phyloP scores from a whole-genome alignment of 2,329 filamentous ascomycete genomes.

The Fusarium mexicanum region DNA sequence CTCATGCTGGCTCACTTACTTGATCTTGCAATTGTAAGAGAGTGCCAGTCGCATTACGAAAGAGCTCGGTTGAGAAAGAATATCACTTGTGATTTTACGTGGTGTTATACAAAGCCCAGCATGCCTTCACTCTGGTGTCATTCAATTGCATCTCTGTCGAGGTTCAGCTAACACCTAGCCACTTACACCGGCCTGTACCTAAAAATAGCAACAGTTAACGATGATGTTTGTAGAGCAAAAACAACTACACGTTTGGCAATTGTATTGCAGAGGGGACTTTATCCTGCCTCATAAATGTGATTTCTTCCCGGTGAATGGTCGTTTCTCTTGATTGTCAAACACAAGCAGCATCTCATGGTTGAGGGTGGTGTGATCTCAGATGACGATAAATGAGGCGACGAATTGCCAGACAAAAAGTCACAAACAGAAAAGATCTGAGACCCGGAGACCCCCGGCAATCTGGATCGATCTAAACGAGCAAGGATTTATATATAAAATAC shows the following conservation, averaged over 20 bases:
- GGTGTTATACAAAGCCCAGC: neutral
- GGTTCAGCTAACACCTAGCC: neutral
- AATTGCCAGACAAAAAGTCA: neutral
- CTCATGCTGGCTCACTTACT: neutral
- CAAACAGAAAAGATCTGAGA: neutral
- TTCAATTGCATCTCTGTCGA: neutral
- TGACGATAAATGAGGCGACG: neutral
- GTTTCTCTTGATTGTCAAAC: neutral
- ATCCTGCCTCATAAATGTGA: no score
- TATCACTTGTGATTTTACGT: no score
- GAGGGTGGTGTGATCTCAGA: neutral
- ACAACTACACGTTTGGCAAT: neutral
- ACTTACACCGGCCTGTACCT: neutral
- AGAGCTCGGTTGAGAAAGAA: neutral
- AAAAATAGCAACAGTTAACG: neutral
- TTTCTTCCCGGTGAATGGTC: fast-evolving
- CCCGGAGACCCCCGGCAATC: neutral
- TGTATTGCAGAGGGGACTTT: fast-evolving
- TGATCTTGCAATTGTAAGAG: neutral
- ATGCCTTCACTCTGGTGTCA: neutral
- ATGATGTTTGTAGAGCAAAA: neutral
- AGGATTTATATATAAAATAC: neutral
- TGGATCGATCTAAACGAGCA: neutral
- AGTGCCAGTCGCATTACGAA: fast-evolving
- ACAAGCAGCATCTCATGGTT: no score